phyloP scores from a whole-genome alignment of 495 filamentous ascomycete genomes.

The Lentithecium fluviatile region DNA sequence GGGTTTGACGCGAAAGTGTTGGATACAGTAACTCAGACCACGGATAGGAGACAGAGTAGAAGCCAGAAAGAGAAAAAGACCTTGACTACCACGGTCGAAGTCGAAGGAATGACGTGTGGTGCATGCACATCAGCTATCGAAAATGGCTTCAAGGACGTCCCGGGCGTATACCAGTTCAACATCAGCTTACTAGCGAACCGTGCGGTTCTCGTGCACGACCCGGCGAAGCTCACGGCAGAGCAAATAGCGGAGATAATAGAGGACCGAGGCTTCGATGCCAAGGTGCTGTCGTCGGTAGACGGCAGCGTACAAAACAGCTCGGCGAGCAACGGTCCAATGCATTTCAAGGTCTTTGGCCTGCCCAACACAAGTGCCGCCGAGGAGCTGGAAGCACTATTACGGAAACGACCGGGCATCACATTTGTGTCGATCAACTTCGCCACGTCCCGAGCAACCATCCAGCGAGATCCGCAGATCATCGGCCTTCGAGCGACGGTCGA shows the following conservation, averaged over 20 bases:
- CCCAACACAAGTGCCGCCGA: constrained; percentile 67
- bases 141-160: constrained; percentile 71
- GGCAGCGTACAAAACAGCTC: constrained; percentile 45
- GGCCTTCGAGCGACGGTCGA: constrained; percentile 83
- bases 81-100: constrained; percentile 73
- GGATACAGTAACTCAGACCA: constrained; percentile 37
- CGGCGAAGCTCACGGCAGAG: constrained; percentile 62
- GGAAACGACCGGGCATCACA: constrained; percentile 64
- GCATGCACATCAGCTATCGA: constrained; percentile 92
- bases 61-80: constrained; percentile 37
- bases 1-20: constrained; percentile 48
- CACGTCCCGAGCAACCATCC: constrained; percentile 66
- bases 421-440: constrained; percentile 69
- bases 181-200: constrained; percentile 91
- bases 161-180: constrained; percentile 82
- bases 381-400: constrained; percentile 67
- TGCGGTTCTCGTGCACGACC: constrained; percentile 84
- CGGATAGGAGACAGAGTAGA: constrained; percentile 18
- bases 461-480: constrained; percentile 65
- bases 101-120: constrained; percentile 96
- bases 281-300: constrained; percentile 62
- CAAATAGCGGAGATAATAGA: constrained; percentile 79
- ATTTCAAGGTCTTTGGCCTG: constrained; percentile 82
- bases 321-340: constrained; percentile 54
- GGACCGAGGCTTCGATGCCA: constrained; percentile 89